These are phyloP conservation scores for Xerocomus spinulosus DNA, from an alignment of 768 basidiomycete species.

Conservation along the genomic window DNA sequence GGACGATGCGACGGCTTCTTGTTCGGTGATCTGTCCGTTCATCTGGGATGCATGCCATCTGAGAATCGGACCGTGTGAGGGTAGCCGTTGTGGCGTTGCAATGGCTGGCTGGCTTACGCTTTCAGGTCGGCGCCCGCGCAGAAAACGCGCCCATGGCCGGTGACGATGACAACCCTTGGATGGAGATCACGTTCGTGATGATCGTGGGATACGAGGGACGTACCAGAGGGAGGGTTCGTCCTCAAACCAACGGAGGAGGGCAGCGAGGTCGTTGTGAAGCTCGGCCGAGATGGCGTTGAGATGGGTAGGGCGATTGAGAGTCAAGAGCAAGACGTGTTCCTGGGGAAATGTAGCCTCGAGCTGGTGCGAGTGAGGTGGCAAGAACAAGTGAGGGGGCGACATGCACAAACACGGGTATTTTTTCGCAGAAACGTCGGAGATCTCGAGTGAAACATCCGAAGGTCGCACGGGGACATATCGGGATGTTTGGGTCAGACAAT, in stretches of 20 bases:
- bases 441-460: conserved; percentile 21
- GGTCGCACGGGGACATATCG: conserved; percentile 21
- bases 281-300: conserved; percentile 71
- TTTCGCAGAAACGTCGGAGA: background rate
- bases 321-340: conserved; percentile 50
- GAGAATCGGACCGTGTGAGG: background rate
- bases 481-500: conserved; percentile 4
- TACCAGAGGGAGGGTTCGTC: conserved; percentile 69
- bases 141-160: conserved; percentile 68
- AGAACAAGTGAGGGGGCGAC: too few relatives aligned
- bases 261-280: conserved; percentile 50
- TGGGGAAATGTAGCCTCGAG: conserved; percentile 40
- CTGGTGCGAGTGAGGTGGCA: conserved; percentile 33
- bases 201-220: conserved; percentile 13
- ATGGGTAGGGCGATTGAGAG: conserved; percentile 62
- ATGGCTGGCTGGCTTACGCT: conserved; percentile 43
- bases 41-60: conserved; percentile 62
- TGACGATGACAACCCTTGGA: conserved; percentile 66
- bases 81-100: background rate
- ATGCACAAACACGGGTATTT: too few relatives aligned
- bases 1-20: conserved; percentile 36
- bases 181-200: background rate
- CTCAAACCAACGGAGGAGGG: conserved; percentile 69
- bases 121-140: conserved; percentile 80
- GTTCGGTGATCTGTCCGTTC: conserved; percentile 40